Percentiles rank a stretch among this genome's conserved stretches.
Conservation (phyloP, 768 basidiomycete species). For the Auricularia sp. region DNA sequence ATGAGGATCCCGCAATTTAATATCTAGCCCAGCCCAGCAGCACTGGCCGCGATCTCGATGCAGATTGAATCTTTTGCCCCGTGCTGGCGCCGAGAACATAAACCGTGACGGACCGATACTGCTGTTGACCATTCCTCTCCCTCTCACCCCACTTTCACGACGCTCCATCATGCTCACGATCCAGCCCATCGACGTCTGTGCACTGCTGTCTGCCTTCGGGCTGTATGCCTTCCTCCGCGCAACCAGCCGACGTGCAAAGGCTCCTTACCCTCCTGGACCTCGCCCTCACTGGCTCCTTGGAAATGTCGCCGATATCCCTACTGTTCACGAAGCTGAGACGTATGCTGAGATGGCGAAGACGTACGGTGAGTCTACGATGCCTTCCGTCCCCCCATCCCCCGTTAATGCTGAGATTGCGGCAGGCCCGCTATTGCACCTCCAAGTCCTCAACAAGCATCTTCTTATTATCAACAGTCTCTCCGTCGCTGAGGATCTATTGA, state of each 20-base stretch:
- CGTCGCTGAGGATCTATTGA: conserved; percentile 27
- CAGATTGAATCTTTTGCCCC: too few species aligned
- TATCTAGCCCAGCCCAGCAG: too few species aligned
- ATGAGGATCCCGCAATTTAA: too few species aligned
- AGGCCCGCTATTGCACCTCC: background rate
- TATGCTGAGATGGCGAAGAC: background rate
- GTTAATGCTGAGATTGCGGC: too few species aligned
- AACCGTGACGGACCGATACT: too few species aligned
- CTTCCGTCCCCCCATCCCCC: too few species aligned
- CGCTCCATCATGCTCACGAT: background rate
- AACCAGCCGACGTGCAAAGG: background rate
- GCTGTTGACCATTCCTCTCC: too few species aligned
- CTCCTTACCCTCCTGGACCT: background rate
- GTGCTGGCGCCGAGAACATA: too few species aligned
- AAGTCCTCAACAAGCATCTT: conserved; percentile 7
- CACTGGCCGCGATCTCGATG: too few species aligned
- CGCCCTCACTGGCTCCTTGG: background rate
- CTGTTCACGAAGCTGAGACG: background rate
- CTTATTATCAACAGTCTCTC: conserved; percentile 21
- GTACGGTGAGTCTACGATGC: background rate
- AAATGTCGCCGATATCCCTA: background rate
- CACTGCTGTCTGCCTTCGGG: background rate
- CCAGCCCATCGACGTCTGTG: background rate
- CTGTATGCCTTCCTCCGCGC: background rate
- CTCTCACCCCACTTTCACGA: too few species aligned